A percentile compares a stretch with the other conserved stretches of the same genome.
Evolutionary conservation across 192 early-diverging fungal species (phyloP).

Genomic region (Coemansia sp.): DNA sequence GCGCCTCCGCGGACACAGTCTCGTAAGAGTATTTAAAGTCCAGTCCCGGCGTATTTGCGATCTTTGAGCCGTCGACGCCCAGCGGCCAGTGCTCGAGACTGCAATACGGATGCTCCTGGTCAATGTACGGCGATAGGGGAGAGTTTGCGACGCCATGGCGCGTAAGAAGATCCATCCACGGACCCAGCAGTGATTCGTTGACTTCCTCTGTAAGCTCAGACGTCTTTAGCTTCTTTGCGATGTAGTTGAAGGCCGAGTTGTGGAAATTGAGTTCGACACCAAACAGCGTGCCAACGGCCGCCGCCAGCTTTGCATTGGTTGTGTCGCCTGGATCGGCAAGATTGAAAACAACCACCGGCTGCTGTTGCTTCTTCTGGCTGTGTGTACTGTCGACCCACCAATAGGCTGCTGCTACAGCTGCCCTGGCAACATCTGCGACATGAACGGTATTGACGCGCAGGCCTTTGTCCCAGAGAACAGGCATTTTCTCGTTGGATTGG

Average conservation of each 20-base stretch:
- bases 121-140: conserved; percentile 89
- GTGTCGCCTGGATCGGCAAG: conserved; percentile 85
- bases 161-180: conserved; percentile 86
- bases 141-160: conserved; percentile 70
- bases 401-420: conserved; percentile 59
- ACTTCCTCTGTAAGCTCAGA: conserved; percentile 86
- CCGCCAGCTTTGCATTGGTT: conserved; percentile 56
- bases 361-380: not conserved
- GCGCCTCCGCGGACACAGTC: conserved; percentile 62
- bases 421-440: conserved; percentile 75
- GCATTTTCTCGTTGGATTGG: conserved; percentile 82
- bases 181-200: conserved; percentile 90
- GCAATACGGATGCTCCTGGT: conserved; percentile 87
- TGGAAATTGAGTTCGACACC: conserved; percentile 32
- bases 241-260: conserved; percentile 40
- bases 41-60: conserved; percentile 67
- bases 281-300: conserved; percentile 31
- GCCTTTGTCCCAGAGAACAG: conserved; percentile 89
- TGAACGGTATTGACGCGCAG: conserved; percentile 94
- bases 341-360: conserved; percentile 64
- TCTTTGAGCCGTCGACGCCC: conserved; percentile 81
- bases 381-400: conserved; percentile 43
- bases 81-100: conserved; percentile 62
- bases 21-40: conserved; percentile 61
- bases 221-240: conserved; percentile 66